Evolutionary conservation across 140 eudicot genomes (phyloP), one percentile per base, ranked within the genome.

Genomic region (Anethum foeniculum): DNA sequence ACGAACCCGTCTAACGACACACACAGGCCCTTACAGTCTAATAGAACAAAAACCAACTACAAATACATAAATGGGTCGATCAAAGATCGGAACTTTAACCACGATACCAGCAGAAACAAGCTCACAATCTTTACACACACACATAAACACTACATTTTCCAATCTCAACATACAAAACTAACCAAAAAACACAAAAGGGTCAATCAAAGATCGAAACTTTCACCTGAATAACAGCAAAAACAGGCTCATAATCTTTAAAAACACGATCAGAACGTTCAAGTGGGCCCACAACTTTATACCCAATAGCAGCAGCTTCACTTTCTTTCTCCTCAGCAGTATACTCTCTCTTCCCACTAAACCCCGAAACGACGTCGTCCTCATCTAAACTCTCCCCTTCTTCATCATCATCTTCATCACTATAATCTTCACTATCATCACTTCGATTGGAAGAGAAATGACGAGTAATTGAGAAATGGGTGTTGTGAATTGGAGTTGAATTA

Each of bases 151-250:
- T 58, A 30, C 64, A 62, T 71, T 49, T 21, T 41, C 27, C 64
- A 28, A 27, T 41, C 62, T 32, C 7, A 72, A 32, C 25, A 10
- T 4, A 51, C 52, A 82, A 60, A 25, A 13, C 6, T 3, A 64
- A 64, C 19, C 1, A 56, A 65, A 60, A 51, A 77, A 85, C 38
- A 32, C 0, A 32, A 81, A 83, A 19, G 71, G 54, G 30, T 1
- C 4, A 11, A 21, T 9, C 21, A 56, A 80, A 9, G 3, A 43
- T 10, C 34, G 15, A 74, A 79, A 80, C 27, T 23, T 18, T 2
- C 19, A 94, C 99, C 99, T 95, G 97, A 85, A 95, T 81, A 80
- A 95, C 91, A 21, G 99, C 99, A 64, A 90, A 92, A 48, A 91
- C 97, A 23, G 97, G 96, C 82, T 92, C 96, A 74, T 92, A 95